Percentiles rank a stretch among this genome's conserved stretches.
phyloP scores from a whole-genome alignment of 139 green algal genomes.

The Asterochloris sp. region DNA sequence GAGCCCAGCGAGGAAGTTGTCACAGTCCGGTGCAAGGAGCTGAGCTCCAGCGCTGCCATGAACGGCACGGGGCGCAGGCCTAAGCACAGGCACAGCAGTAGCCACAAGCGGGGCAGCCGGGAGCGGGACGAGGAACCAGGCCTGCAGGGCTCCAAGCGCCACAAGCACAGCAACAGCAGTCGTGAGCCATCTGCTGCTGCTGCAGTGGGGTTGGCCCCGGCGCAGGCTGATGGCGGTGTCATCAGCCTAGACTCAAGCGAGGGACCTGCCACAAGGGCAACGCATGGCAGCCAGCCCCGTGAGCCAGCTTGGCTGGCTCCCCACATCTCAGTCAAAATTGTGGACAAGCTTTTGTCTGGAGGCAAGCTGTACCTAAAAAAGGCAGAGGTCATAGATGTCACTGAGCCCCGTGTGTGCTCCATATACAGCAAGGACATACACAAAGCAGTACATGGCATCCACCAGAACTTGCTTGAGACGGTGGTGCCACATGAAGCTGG shows the following conservation, averaged over 20 bases:
- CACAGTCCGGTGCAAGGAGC: slow-evolving; percentile 38
- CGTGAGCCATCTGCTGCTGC: not conserved
- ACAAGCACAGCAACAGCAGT: not conserved
- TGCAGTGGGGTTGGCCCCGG: not conserved
- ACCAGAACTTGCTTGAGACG: slow-evolving; percentile 64
- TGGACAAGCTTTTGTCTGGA: slow-evolving; percentile 58
- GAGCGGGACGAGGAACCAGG: not conserved
- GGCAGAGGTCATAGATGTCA: slow-evolving; percentile 61
- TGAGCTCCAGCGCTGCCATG: slow-evolving; percentile 13
- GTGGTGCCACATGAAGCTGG: slow-evolving; percentile 65
- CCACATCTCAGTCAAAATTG: slow-evolving; percentile 44
- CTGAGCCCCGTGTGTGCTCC: slow-evolving; percentile 36
- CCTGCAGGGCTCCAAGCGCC: not conserved
- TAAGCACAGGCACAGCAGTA: too few species aligned
- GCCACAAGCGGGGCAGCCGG: not conserved
- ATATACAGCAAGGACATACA: slow-evolving; percentile 48
- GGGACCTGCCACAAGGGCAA: not conserved
- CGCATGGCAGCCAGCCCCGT: not conserved
- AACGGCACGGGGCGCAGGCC: not conserved
- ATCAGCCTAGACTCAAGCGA: not conserved
- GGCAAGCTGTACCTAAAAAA: slow-evolving; percentile 74
- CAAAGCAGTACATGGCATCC: slow-evolving; percentile 12
- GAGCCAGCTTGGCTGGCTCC: slow-evolving; percentile 43
- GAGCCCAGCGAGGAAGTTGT: slow-evolving; percentile 36
- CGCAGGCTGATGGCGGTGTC: not conserved